Evolutionary conservation across 2,329 filamentous ascomycete genomes (phyloP).

Genomic region (Ilyonectria destructans): DNA sequence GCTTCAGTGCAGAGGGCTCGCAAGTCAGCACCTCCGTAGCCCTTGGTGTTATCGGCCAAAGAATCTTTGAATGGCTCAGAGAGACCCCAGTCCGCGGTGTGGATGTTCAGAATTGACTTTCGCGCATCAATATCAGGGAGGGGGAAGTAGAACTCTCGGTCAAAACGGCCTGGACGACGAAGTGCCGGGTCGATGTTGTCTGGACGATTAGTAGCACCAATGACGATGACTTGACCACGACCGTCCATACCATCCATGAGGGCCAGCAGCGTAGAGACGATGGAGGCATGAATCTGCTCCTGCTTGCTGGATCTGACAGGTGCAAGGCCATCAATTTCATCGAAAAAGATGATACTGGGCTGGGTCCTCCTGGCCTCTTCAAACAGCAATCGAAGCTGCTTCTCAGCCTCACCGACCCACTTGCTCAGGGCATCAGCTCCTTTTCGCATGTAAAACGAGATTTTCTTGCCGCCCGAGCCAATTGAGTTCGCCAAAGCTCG

Average conservation of each 20-base stretch:
- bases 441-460: slow-evolving; percentile 99
- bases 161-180: slow-evolving; percentile 93
- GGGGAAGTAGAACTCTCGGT: slow-evolving; percentile 98
- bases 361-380: slow-evolving; percentile 97
- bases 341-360: slow-evolving; percentile 99
- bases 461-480: slow-evolving; percentile 90
- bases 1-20: slow-evolving; percentile 96
- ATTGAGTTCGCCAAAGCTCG: slow-evolving; percentile 93
- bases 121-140: slow-evolving; percentile 87
- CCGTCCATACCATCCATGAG: slow-evolving; percentile 99
- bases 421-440: slow-evolving; percentile 98
- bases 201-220: slow-evolving; percentile 97
- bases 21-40: slow-evolving; percentile 96
- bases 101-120: slow-evolving; percentile 92
- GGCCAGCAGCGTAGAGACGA: slow-evolving; percentile 93
- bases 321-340: slow-evolving; percentile 97
- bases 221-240: slow-evolving; percentile 98
- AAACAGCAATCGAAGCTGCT: slow-evolving; percentile 92
- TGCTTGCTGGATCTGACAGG: slow-evolving; percentile 98
- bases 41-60: slow-evolving; percentile 91
- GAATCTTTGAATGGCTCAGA: slow-evolving; percentile 85
- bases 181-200: slow-evolving; percentile 98
- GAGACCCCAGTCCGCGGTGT: slow-evolving; percentile 94
- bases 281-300: slow-evolving; percentile 98
- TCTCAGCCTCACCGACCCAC: slow-evolving; percentile 98